Evolutionary conservation across 148 eudicot species (phyloP).

Genomic region (Chenopodium suecicum): DNA sequence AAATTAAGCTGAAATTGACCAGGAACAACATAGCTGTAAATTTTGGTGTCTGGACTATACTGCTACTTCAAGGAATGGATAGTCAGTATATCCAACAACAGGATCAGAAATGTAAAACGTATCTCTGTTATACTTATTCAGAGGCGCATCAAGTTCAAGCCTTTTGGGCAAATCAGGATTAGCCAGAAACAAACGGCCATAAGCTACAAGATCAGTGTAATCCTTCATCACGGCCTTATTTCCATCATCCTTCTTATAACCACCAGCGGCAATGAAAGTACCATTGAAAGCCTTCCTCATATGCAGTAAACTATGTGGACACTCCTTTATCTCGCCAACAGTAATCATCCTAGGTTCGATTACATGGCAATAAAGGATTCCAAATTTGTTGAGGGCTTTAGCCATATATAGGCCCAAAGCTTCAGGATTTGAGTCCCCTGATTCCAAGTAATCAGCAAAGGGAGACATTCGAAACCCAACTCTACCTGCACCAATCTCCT

Average conservation of each 20-base stretch:
- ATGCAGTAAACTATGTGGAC: conserved; percentile 29
- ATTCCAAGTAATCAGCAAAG: conserved; percentile 35
- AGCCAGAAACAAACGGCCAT: conserved; percentile 40
- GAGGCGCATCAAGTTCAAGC: conserved; percentile 41
- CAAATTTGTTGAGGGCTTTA: conserved; percentile 32
- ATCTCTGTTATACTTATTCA: conserved; percentile 39
- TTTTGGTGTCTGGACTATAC: not conserved
- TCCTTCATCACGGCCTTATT: conserved; percentile 35
- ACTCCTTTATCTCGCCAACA: conserved; percentile 21
- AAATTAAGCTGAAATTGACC: not conserved
- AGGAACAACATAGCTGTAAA: too few relatives aligned
- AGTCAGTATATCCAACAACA: conserved; percentile 44
- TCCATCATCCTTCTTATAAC: conserved; percentile 41
- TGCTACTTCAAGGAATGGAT: conserved; percentile 37
- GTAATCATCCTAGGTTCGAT: conserved; percentile 41
- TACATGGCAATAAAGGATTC: conserved; percentile 35
- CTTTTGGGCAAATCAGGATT: conserved; percentile 45
- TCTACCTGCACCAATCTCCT: conserved; percentile 38
- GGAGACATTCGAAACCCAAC: conserved; percentile 47
- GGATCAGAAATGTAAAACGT: conserved; percentile 42
- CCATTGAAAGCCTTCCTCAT: conserved; percentile 45
- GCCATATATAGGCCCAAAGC: conserved; percentile 43
- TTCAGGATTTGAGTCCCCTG: conserved; percentile 36
- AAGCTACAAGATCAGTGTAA: conserved; percentile 40
- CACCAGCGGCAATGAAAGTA: conserved; percentile 46